Evolutionary conservation across 1,139 yeast species (phyloP).

Genomic region (Candida sanyaensis): DNA sequence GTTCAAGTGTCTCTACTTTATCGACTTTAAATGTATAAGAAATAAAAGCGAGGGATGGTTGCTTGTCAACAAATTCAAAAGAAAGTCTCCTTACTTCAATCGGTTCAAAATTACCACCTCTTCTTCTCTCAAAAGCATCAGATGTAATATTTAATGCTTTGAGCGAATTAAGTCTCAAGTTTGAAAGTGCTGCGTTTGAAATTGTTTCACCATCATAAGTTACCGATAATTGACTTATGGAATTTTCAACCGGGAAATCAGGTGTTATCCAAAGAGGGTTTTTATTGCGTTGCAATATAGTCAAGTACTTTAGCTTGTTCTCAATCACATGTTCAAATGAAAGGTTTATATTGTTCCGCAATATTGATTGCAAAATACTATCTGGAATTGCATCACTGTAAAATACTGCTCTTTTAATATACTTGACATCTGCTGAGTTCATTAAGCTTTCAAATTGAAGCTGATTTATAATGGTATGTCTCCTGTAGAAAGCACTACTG

Average conservation of each 20-base stretch:
- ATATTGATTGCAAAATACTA: background rate
- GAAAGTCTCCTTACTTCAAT: constrained; percentile 2
- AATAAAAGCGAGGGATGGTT: background rate
- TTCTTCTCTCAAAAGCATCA: background rate
- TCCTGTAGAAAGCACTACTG: constrained; percentile 6
- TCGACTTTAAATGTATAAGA: background rate
- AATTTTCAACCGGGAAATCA: background rate
- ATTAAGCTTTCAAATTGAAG: background rate
- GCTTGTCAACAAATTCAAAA: constrained; percentile 5
- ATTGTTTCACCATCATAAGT: background rate
- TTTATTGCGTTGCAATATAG: background rate
- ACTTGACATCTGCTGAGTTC: background rate
- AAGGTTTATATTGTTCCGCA: background rate
- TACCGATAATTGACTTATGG: background rate
- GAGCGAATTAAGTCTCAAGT: background rate
- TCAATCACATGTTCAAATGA: constrained; percentile 1
- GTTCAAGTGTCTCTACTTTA: constrained; percentile 2
- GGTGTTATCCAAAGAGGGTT: background rate
- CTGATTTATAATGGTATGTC: constrained; percentile 5
- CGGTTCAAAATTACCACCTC: background rate
- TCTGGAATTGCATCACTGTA: constrained; percentile 3
- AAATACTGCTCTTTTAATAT: constrained; percentile 5
- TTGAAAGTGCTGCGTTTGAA: background rate
- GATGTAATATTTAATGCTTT: background rate
- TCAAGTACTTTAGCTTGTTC: background rate